A percentile compares a stretch with the other conserved stretches of the same genome.
Evolutionary conservation across 2,329 filamentous ascomycete genomes (phyloP).

Genomic region (Epichloe scottii): DNA sequence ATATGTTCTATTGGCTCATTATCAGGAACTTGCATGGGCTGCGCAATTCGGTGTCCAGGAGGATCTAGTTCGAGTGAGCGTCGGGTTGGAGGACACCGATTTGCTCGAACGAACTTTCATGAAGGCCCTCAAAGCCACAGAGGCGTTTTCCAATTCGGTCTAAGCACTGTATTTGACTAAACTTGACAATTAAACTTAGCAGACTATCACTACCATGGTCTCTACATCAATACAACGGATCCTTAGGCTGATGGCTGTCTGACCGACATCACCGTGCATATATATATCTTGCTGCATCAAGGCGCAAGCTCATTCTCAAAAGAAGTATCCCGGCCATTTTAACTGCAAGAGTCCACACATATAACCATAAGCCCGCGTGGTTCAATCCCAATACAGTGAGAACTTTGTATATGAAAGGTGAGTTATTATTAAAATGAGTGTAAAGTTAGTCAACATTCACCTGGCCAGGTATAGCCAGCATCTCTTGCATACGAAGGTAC

Average conservation of each 20-base stretch:
- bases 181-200: background rate
- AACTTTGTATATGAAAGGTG: background rate
- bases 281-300: background rate
- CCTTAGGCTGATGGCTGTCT: background rate
- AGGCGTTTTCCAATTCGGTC: background rate
- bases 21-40: conserved; percentile 84
- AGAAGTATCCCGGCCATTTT: background rate
- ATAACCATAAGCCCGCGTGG: background rate
- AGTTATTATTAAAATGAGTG: background rate
- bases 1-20: conserved; percentile 87
- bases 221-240: background rate
- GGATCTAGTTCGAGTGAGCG: conserved; percentile 72
- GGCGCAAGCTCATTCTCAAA: background rate
- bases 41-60: conserved; percentile 68
- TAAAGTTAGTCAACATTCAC: too few relatives aligned
- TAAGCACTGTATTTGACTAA: background rate
- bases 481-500: too few relatives aligned
- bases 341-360: background rate
- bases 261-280: background rate
- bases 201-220: background rate
- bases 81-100: conserved; percentile 71
- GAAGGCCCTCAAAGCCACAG: conserved; percentile 53
- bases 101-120: conserved; percentile 53
- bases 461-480: too few relatives aligned
- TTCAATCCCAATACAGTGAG: background rate